phyloP scores from a whole-genome alignment of 257 asterid genomes.

The Agastache rugosa region DNA sequence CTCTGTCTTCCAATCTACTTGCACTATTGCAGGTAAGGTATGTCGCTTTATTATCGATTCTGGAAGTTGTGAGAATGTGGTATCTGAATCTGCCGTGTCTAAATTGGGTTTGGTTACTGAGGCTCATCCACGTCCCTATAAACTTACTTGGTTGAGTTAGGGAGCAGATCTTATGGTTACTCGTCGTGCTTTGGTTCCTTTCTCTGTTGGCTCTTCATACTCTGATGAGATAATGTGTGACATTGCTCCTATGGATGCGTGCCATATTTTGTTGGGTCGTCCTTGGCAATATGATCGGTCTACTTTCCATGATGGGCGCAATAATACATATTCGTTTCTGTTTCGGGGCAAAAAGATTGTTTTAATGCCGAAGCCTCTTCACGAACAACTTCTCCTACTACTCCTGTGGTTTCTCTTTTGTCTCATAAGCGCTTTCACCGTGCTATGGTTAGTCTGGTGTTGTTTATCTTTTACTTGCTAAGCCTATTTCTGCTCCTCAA shows the following conservation, averaged over 20 bases:
- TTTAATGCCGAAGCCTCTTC: not conserved
- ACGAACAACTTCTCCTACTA: too few relatives aligned
- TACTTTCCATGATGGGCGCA: not conserved
- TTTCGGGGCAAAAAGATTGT: slow-evolving; percentile 1
- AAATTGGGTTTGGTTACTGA: not conserved
- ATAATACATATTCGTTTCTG: not conserved
- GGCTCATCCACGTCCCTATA: not conserved
- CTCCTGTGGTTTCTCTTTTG: too few relatives aligned
- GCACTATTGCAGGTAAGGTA: too few relatives aligned
- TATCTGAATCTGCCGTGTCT: not conserved
- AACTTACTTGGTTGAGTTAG: not conserved
- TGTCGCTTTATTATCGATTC: too few relatives aligned
- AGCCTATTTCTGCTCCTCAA: not conserved
- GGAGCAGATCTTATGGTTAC: not conserved
- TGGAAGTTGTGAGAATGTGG: too few relatives aligned
- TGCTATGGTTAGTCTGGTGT: too few relatives aligned
- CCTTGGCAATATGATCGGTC: slow-evolving; percentile 12
- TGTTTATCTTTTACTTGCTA: too few relatives aligned
- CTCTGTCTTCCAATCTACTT: too few relatives aligned
- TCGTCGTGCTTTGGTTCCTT: not conserved
- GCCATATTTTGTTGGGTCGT: not conserved
- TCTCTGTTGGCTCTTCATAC: not conserved
- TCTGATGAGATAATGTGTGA: not conserved
- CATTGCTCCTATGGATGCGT: too few relatives aligned
- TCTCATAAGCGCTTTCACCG: too few relatives aligned